Evolutionary conservation across 306 rosid genomes (phyloP).

Genomic region (Canavalia gladiata): DNA sequence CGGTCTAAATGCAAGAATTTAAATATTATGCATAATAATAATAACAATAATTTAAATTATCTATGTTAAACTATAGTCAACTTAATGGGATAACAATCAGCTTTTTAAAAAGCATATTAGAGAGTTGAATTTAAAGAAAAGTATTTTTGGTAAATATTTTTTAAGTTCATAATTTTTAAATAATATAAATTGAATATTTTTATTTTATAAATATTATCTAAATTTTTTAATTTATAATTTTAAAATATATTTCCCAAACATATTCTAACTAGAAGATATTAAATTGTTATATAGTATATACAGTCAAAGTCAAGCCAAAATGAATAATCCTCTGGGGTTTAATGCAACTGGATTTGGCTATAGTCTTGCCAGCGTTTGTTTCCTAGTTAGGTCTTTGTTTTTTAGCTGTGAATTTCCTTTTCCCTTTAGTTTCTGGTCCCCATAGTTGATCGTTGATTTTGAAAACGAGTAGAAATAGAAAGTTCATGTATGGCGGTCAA

Average conservation of each 20-base stretch:
- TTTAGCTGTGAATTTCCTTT: not conserved
- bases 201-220: no score
- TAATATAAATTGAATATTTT: no score
- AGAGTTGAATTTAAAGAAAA: no score
- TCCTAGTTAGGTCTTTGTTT: not conserved
- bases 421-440: not conserved
- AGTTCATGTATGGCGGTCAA: not conserved
- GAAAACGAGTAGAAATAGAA: slow-evolving; percentile 35
- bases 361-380: not conserved
- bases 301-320: slow-evolving; percentile 24
- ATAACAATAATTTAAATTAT: not conserved
- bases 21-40: not conserved
- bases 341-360: not conserved
- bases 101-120: no score
- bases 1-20: not conserved
- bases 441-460: slow-evolving; percentile 29
- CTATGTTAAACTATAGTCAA: not conserved
- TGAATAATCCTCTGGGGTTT: not conserved
- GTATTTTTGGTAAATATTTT: no score
- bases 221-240: no score
- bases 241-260: no score
- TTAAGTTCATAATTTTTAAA: no score
- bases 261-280: not conserved
- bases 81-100: not conserved
- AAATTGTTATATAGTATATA: not conserved